Percentiles rank a stretch among this genome's conserved stretches.
These are phyloP conservation scores for Nicotiana rustica DNA, from an alignment of 305 asterid genomes.

Conservation along the genomic window DNA sequence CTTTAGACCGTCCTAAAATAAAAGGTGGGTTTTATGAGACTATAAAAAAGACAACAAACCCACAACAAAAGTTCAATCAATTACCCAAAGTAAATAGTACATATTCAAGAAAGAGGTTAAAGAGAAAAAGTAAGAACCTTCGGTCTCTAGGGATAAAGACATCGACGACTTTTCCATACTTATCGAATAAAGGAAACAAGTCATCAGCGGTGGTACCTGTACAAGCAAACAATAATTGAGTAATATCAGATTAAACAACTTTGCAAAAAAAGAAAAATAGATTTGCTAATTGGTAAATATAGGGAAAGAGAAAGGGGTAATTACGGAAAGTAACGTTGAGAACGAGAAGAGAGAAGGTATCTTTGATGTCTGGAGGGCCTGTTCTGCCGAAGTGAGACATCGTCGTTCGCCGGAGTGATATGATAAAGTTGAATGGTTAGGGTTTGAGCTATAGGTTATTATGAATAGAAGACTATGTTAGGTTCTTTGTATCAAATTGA, in stretches of 20 bases:
- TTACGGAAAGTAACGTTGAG: slow-evolving; percentile 97
- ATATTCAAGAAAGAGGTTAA: not conserved
- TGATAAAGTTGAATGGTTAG: not conserved
- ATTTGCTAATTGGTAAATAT: not conserved
- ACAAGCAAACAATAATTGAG: not conserved
- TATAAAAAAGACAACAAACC: not conserved
- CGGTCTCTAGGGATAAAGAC: slow-evolving; percentile 96
- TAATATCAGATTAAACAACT: not conserved
- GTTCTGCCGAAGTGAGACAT: slow-evolving; percentile 99
- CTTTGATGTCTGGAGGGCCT: slow-evolving; percentile 99
- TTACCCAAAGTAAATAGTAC: too few species aligned
- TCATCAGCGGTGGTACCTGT: slow-evolving; percentile 97
- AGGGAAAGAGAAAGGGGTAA: not conserved
- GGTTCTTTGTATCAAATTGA: not conserved
- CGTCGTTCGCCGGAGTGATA: slow-evolving; percentile 32
- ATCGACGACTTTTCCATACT: slow-evolving; percentile 95
- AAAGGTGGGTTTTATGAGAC: not conserved
- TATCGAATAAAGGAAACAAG: slow-evolving; percentile 90
- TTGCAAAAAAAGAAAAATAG: not conserved
- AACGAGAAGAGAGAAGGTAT: slow-evolving; percentile 91
- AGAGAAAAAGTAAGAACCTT: slow-evolving; percentile 52
- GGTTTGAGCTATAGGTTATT: slow-evolving; percentile 16
- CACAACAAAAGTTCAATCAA: not conserved
- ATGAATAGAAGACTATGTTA: not conserved
- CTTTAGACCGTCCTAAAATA: not conserved